Conservation (phyloP, 2,329 filamentous ascomycete species). For the Apiospora marii region DNA sequence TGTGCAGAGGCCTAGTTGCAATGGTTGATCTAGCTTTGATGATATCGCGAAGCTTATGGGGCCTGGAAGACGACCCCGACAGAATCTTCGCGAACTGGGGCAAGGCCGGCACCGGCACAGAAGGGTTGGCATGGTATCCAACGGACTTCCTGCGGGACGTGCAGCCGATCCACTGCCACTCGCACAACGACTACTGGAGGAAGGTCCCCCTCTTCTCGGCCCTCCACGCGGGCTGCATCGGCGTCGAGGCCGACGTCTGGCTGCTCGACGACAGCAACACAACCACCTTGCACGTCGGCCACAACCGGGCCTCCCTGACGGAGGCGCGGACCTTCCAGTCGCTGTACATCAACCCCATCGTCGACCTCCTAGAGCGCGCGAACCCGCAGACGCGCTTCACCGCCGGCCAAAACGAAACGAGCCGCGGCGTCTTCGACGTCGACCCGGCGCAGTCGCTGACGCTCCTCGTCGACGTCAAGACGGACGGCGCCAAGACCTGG, state of each 20-base stretch:
- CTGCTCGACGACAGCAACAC: conserved; percentile 54
- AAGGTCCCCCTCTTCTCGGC: conserved; percentile 69
- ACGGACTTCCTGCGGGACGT: conserved; percentile 62
- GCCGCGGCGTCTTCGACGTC: conserved; percentile 63
- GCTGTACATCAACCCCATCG: conserved; percentile 71
- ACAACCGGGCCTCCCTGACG: conserved; percentile 62
- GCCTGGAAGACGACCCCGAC: conserved; percentile 40
- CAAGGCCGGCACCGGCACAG: conserved; percentile 39
- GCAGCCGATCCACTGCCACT: conserved; percentile 66
- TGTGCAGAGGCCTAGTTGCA: conserved; percentile 42
- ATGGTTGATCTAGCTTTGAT: conserved; percentile 43
- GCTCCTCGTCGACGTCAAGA: conserved; percentile 77
- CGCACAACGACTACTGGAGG: conserved; percentile 77
- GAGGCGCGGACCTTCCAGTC: conserved; percentile 64
- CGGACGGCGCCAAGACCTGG: conserved; percentile 58
- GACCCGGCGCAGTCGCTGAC: conserved; percentile 62
- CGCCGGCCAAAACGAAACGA: conserved; percentile 46
- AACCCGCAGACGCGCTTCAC: conserved; percentile 57
- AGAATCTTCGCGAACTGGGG: conserved; percentile 40
- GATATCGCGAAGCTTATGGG: conserved; percentile 41
- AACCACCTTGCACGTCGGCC: conserved; percentile 66
- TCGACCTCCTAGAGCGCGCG: conserved; percentile 62
- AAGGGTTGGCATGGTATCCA: conserved; percentile 54
- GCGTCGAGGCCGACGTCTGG: conserved; percentile 77
- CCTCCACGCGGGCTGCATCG: conserved; percentile 64